phyloP scores from a whole-genome alignment of 129 eudicot genomes.

The Ambrosia trifida region DNA sequence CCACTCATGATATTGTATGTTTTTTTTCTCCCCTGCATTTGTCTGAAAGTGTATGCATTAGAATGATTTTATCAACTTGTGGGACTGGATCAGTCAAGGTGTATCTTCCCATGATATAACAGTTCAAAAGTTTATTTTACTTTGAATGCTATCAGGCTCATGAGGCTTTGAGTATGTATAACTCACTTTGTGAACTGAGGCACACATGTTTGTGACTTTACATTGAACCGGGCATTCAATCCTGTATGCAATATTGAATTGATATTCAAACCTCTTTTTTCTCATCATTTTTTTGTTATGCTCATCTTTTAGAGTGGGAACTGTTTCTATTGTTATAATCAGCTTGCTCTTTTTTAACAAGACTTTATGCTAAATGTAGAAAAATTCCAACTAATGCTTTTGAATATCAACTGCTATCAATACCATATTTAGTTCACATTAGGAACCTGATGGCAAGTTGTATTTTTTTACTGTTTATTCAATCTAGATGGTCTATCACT shows the following conservation, averaged over 20 bases:
- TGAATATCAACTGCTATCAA: slow-evolving; percentile 3
- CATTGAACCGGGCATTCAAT: neutral
- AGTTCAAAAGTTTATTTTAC: neutral
- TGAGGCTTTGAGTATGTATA: neutral
- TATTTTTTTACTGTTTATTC: neutral
- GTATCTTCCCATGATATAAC: neutral
- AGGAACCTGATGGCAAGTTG: slow-evolving; percentile 8
- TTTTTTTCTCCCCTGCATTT: neutral
- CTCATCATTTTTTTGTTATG: neutral
- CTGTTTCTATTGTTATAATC: neutral
- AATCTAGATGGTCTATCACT: slow-evolving; percentile 13
- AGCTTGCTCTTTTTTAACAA: neutral
- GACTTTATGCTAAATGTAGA: neutral
- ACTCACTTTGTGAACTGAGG: neutral
- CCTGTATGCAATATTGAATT: neutral
- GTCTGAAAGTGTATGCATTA: slow-evolving; percentile 11
- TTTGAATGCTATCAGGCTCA: neutral
- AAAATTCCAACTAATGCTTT: neutral
- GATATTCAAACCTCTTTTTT: neutral
- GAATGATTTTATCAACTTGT: slow-evolving; percentile 1
- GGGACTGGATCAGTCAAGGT: slow-evolving; percentile 8
- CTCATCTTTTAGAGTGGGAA: slow-evolving; percentile 15
- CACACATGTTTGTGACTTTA: neutral
- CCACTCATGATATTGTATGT: neutral
- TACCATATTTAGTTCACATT: slow-evolving; percentile 11